Conservation (phyloP, 441 rosid genomes). For the Arabidopsis lyrata region DNA sequence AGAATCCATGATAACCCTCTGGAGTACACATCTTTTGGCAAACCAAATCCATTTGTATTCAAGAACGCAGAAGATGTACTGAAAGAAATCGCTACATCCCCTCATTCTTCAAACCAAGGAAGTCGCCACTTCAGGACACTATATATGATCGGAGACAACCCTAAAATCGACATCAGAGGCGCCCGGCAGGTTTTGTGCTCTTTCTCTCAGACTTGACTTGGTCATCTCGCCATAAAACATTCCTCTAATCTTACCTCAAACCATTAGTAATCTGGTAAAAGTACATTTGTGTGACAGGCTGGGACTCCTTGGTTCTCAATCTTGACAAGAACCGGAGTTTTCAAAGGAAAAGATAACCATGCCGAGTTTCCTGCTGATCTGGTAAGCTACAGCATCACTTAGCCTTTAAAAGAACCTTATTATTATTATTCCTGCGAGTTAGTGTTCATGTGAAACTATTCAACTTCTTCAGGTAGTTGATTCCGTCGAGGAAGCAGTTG, state of each 20-base stretch:
- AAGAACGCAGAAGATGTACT: conserved; percentile 67
- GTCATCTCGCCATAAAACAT: conserved; percentile 4
- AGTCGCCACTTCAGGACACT: conserved; percentile 59
- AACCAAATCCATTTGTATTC: conserved; percentile 82
- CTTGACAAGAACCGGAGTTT: conserved; percentile 86
- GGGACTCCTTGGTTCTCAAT: conserved; percentile 91
- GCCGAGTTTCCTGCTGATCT: conserved; percentile 69
- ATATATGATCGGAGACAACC: conserved; percentile 90
- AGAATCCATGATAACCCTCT: conserved; percentile 63
- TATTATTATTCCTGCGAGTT: neutral
- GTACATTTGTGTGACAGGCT: conserved; percentile 54
- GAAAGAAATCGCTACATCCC: conserved; percentile 51
- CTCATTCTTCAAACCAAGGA: conserved; percentile 37
- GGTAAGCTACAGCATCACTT: conserved; percentile 47
- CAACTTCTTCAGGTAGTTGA: conserved; percentile 69
- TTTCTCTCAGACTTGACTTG: conserved; percentile 7
- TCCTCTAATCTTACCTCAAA: conserved; percentile 4
- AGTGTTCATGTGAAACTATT: conserved; percentile 5
- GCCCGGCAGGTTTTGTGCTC: conserved; percentile 60
- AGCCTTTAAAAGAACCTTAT: neutral
- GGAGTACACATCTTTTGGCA: conserved; percentile 72
- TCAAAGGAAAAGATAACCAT: conserved; percentile 72
- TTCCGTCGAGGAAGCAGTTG: conserved; percentile 81
- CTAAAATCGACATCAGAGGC: conserved; percentile 77
- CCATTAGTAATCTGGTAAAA: conserved; percentile 6